Conservation (phyloP, 805 yeast species). For the Wickerhamia fluorescens region DNA sequence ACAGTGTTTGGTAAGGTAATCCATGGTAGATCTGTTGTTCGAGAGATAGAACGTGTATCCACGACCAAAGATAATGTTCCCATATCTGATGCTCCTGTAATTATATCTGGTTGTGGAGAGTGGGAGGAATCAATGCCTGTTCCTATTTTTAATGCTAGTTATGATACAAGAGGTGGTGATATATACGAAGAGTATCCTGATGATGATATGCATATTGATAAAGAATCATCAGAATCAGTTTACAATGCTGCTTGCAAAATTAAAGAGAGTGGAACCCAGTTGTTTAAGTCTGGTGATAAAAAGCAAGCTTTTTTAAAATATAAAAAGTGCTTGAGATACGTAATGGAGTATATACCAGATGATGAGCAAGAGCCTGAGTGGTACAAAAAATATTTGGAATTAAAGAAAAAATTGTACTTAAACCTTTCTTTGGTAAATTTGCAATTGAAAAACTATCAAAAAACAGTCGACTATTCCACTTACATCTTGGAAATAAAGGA, state of each 20-base stretch:
- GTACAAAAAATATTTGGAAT: constrained; percentile 40
- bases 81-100: constrained; percentile 32
- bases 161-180: constrained; percentile 59
- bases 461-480: constrained; percentile 46
- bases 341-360: constrained; percentile 69
- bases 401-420: constrained; percentile 47
- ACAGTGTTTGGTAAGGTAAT: constrained; percentile 69
- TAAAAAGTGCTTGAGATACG: constrained; percentile 57
- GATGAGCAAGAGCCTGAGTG: constrained; percentile 51
- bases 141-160: constrained; percentile 60
- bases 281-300: constrained; percentile 48
- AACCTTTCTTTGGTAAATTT: constrained; percentile 54
- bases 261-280: constrained; percentile 58
- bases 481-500: constrained; percentile 48
- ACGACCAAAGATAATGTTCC: constrained; percentile 39
- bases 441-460: constrained; percentile 42
- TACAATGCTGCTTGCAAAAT: constrained; percentile 46
- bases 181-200: constrained; percentile 72
- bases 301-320: constrained; percentile 56
- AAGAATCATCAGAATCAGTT: constrained; percentile 49
- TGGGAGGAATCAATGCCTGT: constrained; percentile 49
- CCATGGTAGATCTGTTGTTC: constrained; percentile 61
- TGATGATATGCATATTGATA: constrained; percentile 54
- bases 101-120: constrained; percentile 52
- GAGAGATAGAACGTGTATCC: constrained; percentile 50